phyloP scores from a whole-genome alignment of 1,139 yeast species.

The Yamadazyma conglobata region DNA sequence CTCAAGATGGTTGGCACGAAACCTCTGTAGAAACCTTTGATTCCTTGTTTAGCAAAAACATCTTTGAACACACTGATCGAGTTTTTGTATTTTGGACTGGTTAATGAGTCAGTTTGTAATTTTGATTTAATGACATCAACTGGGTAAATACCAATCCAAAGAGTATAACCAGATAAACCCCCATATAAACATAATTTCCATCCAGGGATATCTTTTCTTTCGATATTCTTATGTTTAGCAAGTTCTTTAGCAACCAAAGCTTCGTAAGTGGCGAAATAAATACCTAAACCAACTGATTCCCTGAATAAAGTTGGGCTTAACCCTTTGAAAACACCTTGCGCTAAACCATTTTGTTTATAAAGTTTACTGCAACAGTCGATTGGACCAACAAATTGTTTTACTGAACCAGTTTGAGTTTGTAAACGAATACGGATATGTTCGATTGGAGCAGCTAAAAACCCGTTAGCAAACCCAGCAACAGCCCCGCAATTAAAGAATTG shows the following conservation, averaged over 20 bases:
- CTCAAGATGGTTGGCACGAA: conserved; percentile 86
- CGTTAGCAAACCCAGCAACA: conserved; percentile 86
- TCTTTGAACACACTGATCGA: conserved; percentile 54
- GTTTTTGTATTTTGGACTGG: conserved; percentile 44
- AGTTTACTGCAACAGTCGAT: conserved; percentile 69
- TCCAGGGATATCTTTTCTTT: conserved; percentile 72
- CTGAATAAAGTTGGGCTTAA: conserved; percentile 74
- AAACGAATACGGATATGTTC: conserved; percentile 89
- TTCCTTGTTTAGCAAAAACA: conserved; percentile 55
- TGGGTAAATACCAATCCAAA: conserved; percentile 83
- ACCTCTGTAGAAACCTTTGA: conserved; percentile 80
- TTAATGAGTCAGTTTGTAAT: conserved; percentile 75
- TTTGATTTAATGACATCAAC: conserved; percentile 83
- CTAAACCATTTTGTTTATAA: conserved; percentile 45
- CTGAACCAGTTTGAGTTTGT: conserved; percentile 69
- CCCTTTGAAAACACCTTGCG: conserved; percentile 68
- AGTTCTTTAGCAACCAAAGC: conserved; percentile 70
- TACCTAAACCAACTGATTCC: conserved; percentile 85
- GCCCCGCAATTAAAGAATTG: conserved; percentile 82
- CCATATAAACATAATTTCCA: conserved; percentile 81
- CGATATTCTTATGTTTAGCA: conserved; percentile 27
- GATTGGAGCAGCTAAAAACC: conserved; percentile 84
- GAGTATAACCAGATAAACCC: conserved; percentile 79
- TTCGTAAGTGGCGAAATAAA: conserved; percentile 85
- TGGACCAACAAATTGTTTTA: conserved; percentile 64